Percentiles rank a stretch among this genome's conserved stretches.
Evolutionary conservation across 768 basidiomycete genomes (phyloP).

Genomic region (Leucocoprinus leucothites): DNA sequence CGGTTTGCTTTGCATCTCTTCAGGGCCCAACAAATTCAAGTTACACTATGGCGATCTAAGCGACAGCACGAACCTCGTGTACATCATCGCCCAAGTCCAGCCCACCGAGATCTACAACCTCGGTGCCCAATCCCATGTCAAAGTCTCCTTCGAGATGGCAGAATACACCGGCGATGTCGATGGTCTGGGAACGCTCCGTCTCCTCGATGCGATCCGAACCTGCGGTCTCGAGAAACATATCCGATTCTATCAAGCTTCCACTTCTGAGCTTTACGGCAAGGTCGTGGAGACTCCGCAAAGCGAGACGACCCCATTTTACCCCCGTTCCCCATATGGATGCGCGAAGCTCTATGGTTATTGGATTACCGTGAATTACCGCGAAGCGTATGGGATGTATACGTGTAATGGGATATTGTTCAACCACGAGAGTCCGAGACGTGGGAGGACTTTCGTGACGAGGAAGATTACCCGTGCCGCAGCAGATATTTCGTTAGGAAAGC

Average conservation of each 20-base stretch:
- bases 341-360: slow-evolving; percentile 93
- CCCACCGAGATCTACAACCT: slow-evolving; percentile 98
- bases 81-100: slow-evolving; percentile 91
- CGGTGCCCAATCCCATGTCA: slow-evolving; percentile 97
- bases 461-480: slow-evolving; percentile 93
- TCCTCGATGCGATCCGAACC: slow-evolving; percentile 94
- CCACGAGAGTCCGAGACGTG: slow-evolving; percentile 94
- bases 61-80: slow-evolving; percentile 96
- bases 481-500: slow-evolving; percentile 88
- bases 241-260: slow-evolving; percentile 97
- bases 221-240: slow-evolving; percentile 92
- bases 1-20: background rate
- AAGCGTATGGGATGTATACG: slow-evolving; percentile 95
- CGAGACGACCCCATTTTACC: slow-evolving; percentile 97
- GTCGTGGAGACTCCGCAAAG: slow-evolving; percentile 94
- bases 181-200: slow-evolving; percentile 89
- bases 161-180: slow-evolving; percentile 99
- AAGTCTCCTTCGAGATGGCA: slow-evolving; percentile 99
- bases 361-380: slow-evolving; percentile 90
- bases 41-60: slow-evolving; percentile 91
- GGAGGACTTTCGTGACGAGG: slow-evolving; percentile 93
- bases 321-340: slow-evolving; percentile 94
- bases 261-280: slow-evolving; percentile 96
- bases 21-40: slow-evolving; percentile 75
- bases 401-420: slow-evolving; percentile 98